Percentiles rank a stretch among this genome's conserved stretches.
These are phyloP conservation scores for Eimeria praecox DNA, from an alignment of 169 alveolate species.

Conservation along the genomic window DNA sequence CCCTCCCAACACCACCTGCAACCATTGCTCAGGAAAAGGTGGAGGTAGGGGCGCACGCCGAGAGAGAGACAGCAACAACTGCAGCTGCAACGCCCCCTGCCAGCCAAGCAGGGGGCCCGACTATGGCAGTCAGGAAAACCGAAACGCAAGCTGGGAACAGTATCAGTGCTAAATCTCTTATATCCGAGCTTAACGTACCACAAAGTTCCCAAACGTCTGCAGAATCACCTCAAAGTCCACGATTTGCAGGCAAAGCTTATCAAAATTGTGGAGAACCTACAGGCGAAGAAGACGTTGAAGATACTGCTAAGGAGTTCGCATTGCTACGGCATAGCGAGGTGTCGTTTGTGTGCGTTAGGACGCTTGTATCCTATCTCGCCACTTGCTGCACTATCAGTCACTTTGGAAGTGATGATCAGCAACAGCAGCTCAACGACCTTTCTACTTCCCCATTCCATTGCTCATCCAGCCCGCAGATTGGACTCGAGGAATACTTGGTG, in stretches of 20 bases:
- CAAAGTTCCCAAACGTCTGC: neutral
- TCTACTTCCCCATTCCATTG: constrained; percentile 66
- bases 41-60: constrained; percentile 27
- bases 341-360: constrained; percentile 58
- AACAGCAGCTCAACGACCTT: constrained; percentile 42
- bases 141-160: neutral
- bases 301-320: neutral
- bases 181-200: neutral
- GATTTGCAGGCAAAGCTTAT: neutral
- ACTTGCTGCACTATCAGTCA: constrained; percentile 55
- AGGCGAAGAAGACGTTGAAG: neutral
- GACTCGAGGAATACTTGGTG: constrained; percentile 63
- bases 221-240: constrained; percentile 18
- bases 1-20: neutral
- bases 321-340: constrained; percentile 48
- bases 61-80: constrained; percentile 71
- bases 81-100: constrained; percentile 71
- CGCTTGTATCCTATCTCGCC: constrained; percentile 35
- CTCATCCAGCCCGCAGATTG: constrained; percentile 59
- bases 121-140: neutral
- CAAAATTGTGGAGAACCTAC: neutral
- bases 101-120: neutral
- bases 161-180: neutral
- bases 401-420: constrained; percentile 45
- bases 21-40: neutral